These are phyloP conservation scores for Claviceps maximensis DNA, from an alignment of 2,329 filamentous ascomycete species.

Conservation along the genomic window DNA sequence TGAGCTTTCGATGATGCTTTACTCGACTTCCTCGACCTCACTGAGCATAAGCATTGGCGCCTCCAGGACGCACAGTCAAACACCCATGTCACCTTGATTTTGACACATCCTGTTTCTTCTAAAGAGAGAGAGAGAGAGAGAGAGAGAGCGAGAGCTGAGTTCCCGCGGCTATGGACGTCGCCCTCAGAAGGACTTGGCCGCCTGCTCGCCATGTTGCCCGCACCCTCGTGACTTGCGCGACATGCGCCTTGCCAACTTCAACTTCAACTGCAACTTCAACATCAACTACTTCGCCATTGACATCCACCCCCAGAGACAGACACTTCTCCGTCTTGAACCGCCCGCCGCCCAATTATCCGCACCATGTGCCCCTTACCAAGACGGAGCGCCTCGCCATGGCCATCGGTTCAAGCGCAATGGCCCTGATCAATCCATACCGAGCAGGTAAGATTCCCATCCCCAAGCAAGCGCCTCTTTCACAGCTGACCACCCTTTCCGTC, in stretches of 20 bases:
- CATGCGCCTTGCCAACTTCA: not conserved
- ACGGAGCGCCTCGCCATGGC: conserved; percentile 64
- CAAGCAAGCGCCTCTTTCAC: no score
- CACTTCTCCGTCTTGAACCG: conserved; percentile 68
- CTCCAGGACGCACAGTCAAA: no score
- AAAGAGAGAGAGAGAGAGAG: no score
- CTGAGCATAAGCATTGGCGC: no score
- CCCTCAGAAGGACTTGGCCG: conserved; percentile 11
- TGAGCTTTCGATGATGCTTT: not conserved
- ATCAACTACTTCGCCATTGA: not conserved
- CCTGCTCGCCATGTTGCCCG: conserved; percentile 10
- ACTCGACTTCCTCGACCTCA: no score
- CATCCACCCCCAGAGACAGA: not conserved
- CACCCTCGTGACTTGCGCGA: not conserved
- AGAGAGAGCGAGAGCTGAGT: no score
- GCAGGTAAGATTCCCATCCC: conserved; percentile 40
- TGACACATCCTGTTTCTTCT: no score
- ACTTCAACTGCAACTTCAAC: no score
- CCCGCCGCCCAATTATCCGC: conserved; percentile 75
- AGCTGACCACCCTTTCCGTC: no score
- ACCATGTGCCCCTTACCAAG: conserved; percentile 77
- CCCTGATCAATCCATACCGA: conserved; percentile 62
- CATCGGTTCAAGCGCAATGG: conserved; percentile 48
- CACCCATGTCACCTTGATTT: no score
- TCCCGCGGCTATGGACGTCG: no score